Evolutionary conservation across 805 yeast genomes (phyloP), one percentile per base, ranked within the genome.

Genomic region (Priceomyces castillae): DNA sequence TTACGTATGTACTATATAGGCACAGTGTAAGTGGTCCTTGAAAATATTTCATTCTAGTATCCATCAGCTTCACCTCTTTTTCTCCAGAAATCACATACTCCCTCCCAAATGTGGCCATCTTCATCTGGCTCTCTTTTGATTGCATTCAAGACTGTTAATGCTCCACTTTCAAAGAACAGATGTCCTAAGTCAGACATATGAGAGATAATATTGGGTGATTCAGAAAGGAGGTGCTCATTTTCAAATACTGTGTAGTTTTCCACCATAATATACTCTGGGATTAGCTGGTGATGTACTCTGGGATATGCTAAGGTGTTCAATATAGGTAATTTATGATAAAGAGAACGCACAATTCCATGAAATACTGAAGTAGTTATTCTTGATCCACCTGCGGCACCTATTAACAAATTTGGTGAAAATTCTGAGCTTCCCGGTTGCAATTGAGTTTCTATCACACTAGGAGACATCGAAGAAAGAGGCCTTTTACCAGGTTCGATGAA

Each of bases 361-460:
- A 92, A 76, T 3, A 92, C 80, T 1, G 95, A 79, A 0, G 96
- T 87, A 11, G 86, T 73, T 40, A 92, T 92, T 43, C 94, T 71
- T 5, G 94, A 84, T 0, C 98, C 98, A 7, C 99, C 99, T 1
- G 97, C 95, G 0, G 96, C 94, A 0, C 97, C 98, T 46, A 92
- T 75, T 4, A 85, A 78, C 19, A 86, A 58, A 51, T 84, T 90
- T 0, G 85, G 80, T 7, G 57, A 52, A 15, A 36, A 34, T 11
- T 46, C 34, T 4, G 26, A 33, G 16, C 10, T 30, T 3, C 53
- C 57, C 3, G 77, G 76, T 7, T 64, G 54, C 5, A 61, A 54
- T 40, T 69, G 57, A 15, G 78, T 67, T 1, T 87, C 65, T 10
- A 71, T 53, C 23, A 92, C 80, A 0, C 88, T 77, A 2, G 97